A percentile compares a stretch with the other conserved stretches of the same genome.
Conservation (phyloP, 305 asterid species). For the Fraxinus latifolia region DNA sequence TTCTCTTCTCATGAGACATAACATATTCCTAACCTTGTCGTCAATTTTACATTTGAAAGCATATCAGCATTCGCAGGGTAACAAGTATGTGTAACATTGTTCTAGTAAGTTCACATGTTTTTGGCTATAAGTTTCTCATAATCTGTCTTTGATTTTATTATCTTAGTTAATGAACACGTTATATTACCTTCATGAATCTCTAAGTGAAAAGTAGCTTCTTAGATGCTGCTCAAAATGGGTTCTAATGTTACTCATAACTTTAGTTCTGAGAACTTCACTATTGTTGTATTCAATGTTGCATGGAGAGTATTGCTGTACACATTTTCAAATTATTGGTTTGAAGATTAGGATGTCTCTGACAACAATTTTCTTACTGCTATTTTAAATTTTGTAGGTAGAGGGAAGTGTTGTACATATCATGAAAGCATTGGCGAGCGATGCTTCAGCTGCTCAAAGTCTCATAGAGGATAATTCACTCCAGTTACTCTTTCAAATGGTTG, state of each 20-base stretch:
- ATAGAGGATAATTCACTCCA: constrained; percentile 92
- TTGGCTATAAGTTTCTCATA: not conserved
- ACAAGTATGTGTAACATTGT: not conserved
- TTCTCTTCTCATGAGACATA: not conserved
- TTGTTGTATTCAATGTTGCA: constrained; percentile 14
- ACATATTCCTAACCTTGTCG: not conserved
- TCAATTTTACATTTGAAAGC: not conserved
- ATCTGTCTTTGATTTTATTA: not conserved
- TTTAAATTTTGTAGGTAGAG: constrained; percentile 17
- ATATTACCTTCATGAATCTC: not conserved
- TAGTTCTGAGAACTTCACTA: not conserved
- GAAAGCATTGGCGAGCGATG: constrained; percentile 93
- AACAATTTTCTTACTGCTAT: not conserved
- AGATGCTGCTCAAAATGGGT: not conserved
- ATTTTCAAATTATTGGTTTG: not conserved
- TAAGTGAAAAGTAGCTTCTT: not conserved
- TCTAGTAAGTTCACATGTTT: not conserved
- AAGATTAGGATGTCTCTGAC: too few species aligned
- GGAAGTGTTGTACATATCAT: constrained; percentile 40
- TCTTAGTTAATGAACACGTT: not conserved
- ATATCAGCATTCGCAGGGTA: not conserved
- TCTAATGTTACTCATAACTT: not conserved
- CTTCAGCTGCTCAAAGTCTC: constrained; percentile 90
- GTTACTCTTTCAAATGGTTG: constrained; percentile 88
- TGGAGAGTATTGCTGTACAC: constrained; percentile 10